A percentile compares a stretch with the other conserved stretches of the same genome.
phyloP scores from a whole-genome alignment of 306 rosid species.

The Leucaena leucocephala region DNA sequence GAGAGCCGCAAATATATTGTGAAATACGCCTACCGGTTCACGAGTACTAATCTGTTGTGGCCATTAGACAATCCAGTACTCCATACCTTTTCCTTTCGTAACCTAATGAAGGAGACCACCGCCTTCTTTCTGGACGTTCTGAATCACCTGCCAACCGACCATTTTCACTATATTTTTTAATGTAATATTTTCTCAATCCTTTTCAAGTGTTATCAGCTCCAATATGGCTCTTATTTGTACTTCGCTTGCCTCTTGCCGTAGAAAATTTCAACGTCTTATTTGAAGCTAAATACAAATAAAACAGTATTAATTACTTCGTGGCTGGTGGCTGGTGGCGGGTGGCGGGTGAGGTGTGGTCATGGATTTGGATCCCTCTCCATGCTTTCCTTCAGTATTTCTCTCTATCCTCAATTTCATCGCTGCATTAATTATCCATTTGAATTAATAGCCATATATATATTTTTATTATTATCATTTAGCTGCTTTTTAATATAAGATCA shows the following conservation, averaged over 20 bases:
- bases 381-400: too few species aligned
- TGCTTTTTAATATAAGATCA: background rate
- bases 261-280: background rate
- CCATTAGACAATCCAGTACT: conserved; percentile 3
- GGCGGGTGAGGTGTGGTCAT: background rate
- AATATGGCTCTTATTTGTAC: background rate
- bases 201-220: background rate
- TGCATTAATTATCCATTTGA: background rate
- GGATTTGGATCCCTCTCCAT: too few species aligned
- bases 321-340: too few species aligned
- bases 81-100: background rate
- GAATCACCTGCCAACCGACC: conserved; percentile 29
- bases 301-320: background rate
- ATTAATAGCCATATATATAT: too few species aligned
- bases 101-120: conserved; percentile 12
- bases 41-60: conserved; percentile 31
- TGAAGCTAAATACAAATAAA: background rate
- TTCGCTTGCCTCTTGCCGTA: background rate
- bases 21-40: conserved; percentile 32
- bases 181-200: background rate
- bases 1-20: background rate
- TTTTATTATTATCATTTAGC: too few species aligned
- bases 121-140: background rate
- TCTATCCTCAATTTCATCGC: too few species aligned
- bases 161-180: background rate